A percentile compares a stretch with the other conserved stretches of the same genome.
phyloP scores from a whole-genome alignment of 331 rosid genomes.

The Acacia pycnantha region DNA sequence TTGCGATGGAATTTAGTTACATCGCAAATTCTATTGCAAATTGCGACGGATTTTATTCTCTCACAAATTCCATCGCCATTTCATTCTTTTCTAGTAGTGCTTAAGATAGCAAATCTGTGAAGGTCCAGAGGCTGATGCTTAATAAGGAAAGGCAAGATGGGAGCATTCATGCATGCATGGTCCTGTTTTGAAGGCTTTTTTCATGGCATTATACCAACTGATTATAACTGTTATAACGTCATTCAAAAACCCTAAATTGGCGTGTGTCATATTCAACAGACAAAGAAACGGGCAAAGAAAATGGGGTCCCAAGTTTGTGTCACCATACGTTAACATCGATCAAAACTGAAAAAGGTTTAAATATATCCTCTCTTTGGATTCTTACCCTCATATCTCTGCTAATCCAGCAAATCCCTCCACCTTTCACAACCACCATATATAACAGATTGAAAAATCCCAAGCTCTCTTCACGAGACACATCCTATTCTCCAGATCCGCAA shows the following conservation, averaged over 20 bases:
- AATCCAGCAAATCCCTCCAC: neutral
- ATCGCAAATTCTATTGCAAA: too few species aligned
- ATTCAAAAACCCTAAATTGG: neutral
- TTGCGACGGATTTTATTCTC: too few species aligned
- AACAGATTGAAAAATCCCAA: conserved; percentile 36
- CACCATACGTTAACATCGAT: neutral
- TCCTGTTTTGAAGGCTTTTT: neutral
- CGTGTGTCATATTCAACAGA: conserved; percentile 8
- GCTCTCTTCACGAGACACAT: conserved; percentile 27
- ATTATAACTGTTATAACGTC: neutral
- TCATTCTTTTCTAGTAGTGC: too few species aligned
- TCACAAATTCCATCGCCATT: too few species aligned
- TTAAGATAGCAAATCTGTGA: neutral
- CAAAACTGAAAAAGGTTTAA: neutral
- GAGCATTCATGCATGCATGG: neutral
- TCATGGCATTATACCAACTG: conserved; percentile 11
- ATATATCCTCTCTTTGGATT: neutral
- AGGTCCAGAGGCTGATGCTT: neutral
- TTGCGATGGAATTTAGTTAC: too few species aligned
- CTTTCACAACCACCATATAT: conserved; percentile 6
- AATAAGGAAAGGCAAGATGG: neutral
- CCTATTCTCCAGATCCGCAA: neutral
- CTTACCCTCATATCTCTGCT: neutral
- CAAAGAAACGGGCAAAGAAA: neutral
- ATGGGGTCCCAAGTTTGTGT: conserved; percentile 10